Evolutionary conservation across 139 green algal species (phyloP).

Genomic region (Chlorella sp.): DNA sequence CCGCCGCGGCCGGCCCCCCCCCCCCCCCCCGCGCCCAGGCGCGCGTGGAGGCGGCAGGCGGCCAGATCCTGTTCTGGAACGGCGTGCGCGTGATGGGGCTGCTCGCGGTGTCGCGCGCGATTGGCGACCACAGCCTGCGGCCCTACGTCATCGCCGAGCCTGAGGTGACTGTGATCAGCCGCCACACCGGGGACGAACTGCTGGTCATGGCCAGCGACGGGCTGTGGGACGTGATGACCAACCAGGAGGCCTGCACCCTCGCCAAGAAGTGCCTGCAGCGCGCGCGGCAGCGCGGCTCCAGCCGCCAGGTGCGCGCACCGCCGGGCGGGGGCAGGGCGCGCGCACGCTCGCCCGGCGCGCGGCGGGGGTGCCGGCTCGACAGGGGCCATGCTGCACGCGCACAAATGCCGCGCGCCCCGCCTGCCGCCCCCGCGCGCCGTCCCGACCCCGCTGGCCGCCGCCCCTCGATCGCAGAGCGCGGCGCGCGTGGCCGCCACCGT

Average conservation of each 20-base stretch:
- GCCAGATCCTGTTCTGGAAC: constrained; percentile 80
- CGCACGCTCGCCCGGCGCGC: not conserved
- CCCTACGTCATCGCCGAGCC: constrained; percentile 69
- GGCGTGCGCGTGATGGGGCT: constrained; percentile 77
- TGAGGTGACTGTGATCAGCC: constrained; percentile 64
- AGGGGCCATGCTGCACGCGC: not conserved
- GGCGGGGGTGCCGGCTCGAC: not conserved
- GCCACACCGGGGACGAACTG: constrained; percentile 60
- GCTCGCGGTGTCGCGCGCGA: constrained; percentile 74
- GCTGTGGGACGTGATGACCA: constrained; percentile 78
- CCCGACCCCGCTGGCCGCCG: too few relatives aligned
- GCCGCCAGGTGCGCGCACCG: constrained; percentile 20
- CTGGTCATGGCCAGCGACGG: constrained; percentile 77
- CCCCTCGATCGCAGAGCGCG: constrained; percentile 18
- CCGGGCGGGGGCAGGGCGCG: not conserved
- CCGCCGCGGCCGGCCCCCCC: too few relatives aligned
- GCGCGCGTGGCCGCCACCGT: constrained; percentile 62
- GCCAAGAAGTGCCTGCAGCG: constrained; percentile 61
- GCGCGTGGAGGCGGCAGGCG: constrained; percentile 69
- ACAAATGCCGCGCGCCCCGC: too few relatives aligned
- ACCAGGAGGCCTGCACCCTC: constrained; percentile 72
- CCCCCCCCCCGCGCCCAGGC: too few relatives aligned
- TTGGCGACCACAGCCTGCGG: constrained; percentile 67
- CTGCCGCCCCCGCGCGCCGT: not conserved
- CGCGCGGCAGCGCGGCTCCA: constrained; percentile 38